Evolutionary conservation across 176 grass and related monocot genomes (phyloP).

Genomic region (Aegilops umbellulata): DNA sequence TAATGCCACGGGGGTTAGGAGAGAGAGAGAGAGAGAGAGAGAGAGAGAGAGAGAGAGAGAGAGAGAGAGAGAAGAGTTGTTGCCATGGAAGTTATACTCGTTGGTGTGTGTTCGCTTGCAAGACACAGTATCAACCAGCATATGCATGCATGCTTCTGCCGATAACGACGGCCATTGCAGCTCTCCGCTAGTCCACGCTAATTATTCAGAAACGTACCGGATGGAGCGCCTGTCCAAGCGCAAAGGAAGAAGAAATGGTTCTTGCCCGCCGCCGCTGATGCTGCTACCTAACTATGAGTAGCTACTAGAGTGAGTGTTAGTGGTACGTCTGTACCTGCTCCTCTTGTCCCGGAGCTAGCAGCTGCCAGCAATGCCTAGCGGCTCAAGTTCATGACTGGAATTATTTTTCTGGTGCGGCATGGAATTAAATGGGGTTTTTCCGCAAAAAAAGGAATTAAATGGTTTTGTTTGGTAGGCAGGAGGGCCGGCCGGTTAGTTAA

Average conservation of each 20-base stretch:
- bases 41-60: no score
- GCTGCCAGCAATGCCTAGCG: not conserved
- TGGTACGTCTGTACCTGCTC: not conserved
- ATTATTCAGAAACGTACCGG: not conserved
- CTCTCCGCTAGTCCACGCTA: constrained; percentile 3
- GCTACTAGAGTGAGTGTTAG: not conserved
- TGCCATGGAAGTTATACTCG: not conserved
- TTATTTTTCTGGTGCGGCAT: not conserved
- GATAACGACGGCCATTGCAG: constrained; percentile 4
- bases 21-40: no score
- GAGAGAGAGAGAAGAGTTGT: not conserved
- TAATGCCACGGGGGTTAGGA: not conserved
- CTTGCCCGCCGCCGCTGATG: not conserved
- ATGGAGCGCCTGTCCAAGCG: not conserved
- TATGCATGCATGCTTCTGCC: not conserved
- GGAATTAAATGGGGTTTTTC: not conserved
- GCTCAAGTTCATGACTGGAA: not conserved
- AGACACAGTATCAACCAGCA: constrained; percentile 1
- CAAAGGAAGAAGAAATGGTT: not conserved
- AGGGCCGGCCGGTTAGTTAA: not conserved
- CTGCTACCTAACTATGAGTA: not conserved
- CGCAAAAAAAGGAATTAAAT: not conserved
- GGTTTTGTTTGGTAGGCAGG: not conserved
- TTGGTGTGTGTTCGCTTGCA: constrained; percentile 33
- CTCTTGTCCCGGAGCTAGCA: not conserved